phyloP scores from a whole-genome alignment of 768 basidiomycete genomes.

The Mycena sanguinolenta region DNA sequence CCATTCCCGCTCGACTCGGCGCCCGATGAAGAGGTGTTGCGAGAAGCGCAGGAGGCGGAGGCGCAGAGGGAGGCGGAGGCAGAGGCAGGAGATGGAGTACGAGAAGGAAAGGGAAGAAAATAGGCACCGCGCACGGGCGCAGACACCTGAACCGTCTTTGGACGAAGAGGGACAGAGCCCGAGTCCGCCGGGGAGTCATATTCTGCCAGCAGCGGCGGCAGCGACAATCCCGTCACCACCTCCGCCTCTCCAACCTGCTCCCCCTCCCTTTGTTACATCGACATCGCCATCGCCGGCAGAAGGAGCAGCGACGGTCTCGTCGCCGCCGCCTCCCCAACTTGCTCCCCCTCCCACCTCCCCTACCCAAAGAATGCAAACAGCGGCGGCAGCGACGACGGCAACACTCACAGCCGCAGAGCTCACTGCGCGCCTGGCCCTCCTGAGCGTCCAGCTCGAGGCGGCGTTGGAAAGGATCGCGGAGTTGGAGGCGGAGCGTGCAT shows the following conservation, averaged over 20 bases:
- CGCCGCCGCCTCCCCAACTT: no score
- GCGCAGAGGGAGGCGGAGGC: conserved; percentile 70
- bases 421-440: conserved; percentile 68
- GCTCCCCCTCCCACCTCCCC: no score
- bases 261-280: background rate
- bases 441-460: conserved; percentile 79
- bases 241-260: background rate
- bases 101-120: conserved; percentile 11
- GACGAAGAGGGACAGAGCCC: background rate
- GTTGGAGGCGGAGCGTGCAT: conserved; percentile 86
- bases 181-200: conserved; percentile 39
- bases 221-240: no score
- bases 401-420: conserved; percentile 64
- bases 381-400: background rate
- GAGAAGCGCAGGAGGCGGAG: background rate
- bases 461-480: conserved; percentile 81
- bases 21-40: no score
- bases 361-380: no score
- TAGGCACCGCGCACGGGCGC: conserved; percentile 27
- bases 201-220: background rate
- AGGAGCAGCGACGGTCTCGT: no score
- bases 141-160: conserved; percentile 33
- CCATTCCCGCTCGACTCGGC: no score
- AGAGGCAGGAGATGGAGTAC: background rate
- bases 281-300: no score